phyloP scores from a whole-genome alignment of 2,329 filamentous ascomycete species.

The Trichophyton rubrum region DNA sequence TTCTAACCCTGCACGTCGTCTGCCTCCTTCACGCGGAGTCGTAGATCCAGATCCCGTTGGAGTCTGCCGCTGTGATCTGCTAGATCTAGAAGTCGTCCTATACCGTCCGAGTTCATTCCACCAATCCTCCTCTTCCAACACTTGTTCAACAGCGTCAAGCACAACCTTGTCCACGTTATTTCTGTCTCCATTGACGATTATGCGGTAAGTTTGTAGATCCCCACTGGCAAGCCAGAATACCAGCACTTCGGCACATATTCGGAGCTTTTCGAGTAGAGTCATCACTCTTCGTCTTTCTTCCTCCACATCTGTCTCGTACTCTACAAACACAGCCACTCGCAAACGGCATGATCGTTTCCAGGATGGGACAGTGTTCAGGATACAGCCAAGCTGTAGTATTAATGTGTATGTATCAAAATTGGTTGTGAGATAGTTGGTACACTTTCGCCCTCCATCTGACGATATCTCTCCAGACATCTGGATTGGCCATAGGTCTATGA shows the following conservation, averaged over 20 bases:
- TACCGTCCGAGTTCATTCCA: constrained; percentile 60
- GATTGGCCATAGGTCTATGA: constrained; percentile 82
- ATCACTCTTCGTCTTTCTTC: constrained; percentile 63
- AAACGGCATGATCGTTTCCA: constrained; percentile 64
- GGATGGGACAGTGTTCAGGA: constrained; percentile 64
- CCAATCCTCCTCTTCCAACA: constrained; percentile 63
- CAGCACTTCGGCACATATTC: constrained; percentile 65
- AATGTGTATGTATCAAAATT: constrained; percentile 86
- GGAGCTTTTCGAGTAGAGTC: constrained; percentile 62
- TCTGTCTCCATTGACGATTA: constrained; percentile 59
- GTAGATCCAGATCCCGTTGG: constrained; percentile 30
- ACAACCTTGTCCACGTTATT: constrained; percentile 41
- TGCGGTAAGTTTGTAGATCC: constrained; percentile 57
- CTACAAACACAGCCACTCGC: constrained; percentile 75
- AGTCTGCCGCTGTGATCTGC: constrained; percentile 7
- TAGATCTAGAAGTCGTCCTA: constrained; percentile 17
- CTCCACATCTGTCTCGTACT: constrained; percentile 72
- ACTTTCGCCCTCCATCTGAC: constrained; percentile 47
- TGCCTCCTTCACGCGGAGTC: constrained; percentile 39
- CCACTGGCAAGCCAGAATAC: constrained; percentile 76
- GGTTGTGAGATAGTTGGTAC: constrained; percentile 59
- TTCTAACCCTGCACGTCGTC: constrained; percentile 38
- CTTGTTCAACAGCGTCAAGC: constrained; percentile 50
- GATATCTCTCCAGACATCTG: constrained; percentile 82
- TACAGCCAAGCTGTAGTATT: constrained; percentile 78